These are phyloP conservation scores for Septoria linicola DNA, from an alignment of 2,329 filamentous ascomycete genomes.

Conservation along the genomic window DNA sequence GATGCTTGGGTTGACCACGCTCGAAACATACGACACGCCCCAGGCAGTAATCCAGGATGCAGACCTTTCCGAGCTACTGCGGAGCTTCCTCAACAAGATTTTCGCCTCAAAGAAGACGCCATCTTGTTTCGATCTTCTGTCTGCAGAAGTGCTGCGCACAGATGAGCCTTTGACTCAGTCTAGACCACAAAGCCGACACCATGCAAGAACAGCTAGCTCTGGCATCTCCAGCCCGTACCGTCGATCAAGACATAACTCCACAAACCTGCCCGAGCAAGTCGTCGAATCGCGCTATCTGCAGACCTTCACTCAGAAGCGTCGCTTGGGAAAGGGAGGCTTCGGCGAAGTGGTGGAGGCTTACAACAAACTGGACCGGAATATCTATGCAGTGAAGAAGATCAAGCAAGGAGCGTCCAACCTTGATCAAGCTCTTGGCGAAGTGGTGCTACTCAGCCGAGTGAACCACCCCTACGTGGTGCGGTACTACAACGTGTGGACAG, in stretches of 20 bases:
- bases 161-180: conserved; percentile 45
- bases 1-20: conserved; percentile 79
- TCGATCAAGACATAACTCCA: conserved; percentile 37
- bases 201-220: conserved; percentile 17
- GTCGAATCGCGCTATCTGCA: conserved; percentile 70
- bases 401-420: conserved; percentile 70
- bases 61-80: conserved; percentile 69
- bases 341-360: conserved; percentile 94
- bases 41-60: conserved; percentile 69
- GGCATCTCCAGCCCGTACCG: conserved; percentile 31
- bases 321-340: conserved; percentile 89
- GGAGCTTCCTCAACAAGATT: conserved; percentile 77
- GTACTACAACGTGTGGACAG: conserved; percentile 94
- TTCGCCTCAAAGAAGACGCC: conserved; percentile 87
- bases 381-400: conserved; percentile 97
- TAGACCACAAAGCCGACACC: conserved; percentile 18
- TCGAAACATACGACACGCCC: conserved; percentile 76
- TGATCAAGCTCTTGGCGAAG: conserved; percentile 79
- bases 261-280: conserved; percentile 29
- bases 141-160: conserved; percentile 56
- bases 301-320: conserved; percentile 87
- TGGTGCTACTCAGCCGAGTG: conserved; percentile 83
- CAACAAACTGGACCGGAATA: conserved; percentile 87
- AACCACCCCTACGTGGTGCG: conserved; percentile 86
- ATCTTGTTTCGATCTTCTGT: conserved; percentile 71